Percentiles rank a stretch among this genome's conserved stretches.
phyloP scores from a whole-genome alignment of 2,329 filamentous ascomycete species.

The Fonsecaea erecta region DNA sequence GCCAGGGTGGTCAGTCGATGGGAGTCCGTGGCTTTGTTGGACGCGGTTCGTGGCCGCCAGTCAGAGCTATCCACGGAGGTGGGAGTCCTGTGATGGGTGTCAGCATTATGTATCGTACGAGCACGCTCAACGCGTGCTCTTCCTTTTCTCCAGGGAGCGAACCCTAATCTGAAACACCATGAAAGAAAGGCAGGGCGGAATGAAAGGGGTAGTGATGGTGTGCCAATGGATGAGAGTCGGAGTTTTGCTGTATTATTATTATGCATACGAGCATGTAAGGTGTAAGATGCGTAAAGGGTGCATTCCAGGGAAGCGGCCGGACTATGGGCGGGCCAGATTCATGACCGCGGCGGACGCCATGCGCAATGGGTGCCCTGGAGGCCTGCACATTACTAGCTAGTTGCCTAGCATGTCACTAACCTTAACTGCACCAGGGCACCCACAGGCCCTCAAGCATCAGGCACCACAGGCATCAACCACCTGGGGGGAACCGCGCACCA shows the following conservation, averaged over 20 bases:
- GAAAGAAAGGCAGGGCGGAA: neutral
- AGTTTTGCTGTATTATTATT: neutral
- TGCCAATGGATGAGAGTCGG: slow-evolving; percentile 1
- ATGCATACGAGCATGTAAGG: neutral
- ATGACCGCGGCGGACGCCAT: neutral
- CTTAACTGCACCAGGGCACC: slow-evolving; percentile 2
- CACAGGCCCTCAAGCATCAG: neutral
- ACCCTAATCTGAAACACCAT: slow-evolving; percentile 3
- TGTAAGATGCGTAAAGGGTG: neutral
- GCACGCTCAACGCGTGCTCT: neutral
- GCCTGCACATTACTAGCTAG: neutral
- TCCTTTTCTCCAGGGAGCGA: neutral
- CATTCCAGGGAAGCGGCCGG: slow-evolving; percentile 11
- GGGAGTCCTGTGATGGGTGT: slow-evolving; percentile 5
- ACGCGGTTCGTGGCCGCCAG: slow-evolving; percentile 16
- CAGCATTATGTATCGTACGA: slow-evolving; percentile 1
- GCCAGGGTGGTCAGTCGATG: slow-evolving; percentile 1
- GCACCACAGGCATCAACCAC: neutral
- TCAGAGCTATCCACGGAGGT: neutral
- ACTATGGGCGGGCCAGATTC: slow-evolving; percentile 1
- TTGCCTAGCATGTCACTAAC: slow-evolving; percentile 2
- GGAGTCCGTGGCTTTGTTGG: slow-evolving; percentile 10
- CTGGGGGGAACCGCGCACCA: neutral
- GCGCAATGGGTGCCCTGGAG: neutral
- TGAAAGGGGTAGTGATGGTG: neutral